Conservation (phyloP, 2,329 filamentous ascomycete species). For the Orbilia javanica region DNA sequence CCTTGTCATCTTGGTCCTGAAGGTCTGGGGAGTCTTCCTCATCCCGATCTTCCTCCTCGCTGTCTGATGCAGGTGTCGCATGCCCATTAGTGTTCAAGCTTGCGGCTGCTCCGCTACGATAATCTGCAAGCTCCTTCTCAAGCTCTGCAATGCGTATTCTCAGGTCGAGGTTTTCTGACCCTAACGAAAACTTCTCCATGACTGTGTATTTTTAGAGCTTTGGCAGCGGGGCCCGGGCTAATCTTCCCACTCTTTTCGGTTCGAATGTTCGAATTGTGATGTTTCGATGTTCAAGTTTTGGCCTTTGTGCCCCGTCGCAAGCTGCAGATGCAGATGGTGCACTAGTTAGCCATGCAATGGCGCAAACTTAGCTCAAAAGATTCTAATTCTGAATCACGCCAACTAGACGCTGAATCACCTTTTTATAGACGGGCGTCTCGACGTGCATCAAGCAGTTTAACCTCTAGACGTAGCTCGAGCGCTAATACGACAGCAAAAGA, state of each 20-base stretch:
- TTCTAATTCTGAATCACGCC: constrained; percentile 23
- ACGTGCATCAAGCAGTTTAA: not conserved
- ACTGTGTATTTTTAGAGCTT: constrained; percentile 6
- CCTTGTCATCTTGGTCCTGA: constrained; percentile 54
- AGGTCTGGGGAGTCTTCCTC: constrained; percentile 36
- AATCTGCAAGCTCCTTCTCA: constrained; percentile 68
- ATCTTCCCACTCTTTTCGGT: not conserved
- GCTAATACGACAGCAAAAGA: constrained; percentile 14
- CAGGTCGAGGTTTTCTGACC: constrained; percentile 63
- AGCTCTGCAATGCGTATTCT: constrained; percentile 68
- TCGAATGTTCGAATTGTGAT: not conserved
- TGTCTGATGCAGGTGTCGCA: constrained; percentile 67
- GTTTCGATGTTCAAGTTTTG: constrained; percentile 15
- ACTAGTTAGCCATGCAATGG: constrained; percentile 10
- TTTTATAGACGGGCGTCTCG: constrained; percentile 24
- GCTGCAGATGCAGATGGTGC: not conserved
- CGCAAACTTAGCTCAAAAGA: constrained; percentile 29
- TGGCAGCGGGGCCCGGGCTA: not conserved
- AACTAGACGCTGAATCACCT: constrained; percentile 19
- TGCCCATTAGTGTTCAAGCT: constrained; percentile 16
- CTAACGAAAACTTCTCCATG: constrained; percentile 57
- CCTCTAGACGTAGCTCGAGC: not conserved
- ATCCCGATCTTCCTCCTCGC: constrained; percentile 61
- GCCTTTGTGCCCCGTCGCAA: not conserved
- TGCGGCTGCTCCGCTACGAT: constrained; percentile 24